phyloP scores from a whole-genome alignment of 352 stramenopile genomes.

The Phytophthora cactorum region DNA sequence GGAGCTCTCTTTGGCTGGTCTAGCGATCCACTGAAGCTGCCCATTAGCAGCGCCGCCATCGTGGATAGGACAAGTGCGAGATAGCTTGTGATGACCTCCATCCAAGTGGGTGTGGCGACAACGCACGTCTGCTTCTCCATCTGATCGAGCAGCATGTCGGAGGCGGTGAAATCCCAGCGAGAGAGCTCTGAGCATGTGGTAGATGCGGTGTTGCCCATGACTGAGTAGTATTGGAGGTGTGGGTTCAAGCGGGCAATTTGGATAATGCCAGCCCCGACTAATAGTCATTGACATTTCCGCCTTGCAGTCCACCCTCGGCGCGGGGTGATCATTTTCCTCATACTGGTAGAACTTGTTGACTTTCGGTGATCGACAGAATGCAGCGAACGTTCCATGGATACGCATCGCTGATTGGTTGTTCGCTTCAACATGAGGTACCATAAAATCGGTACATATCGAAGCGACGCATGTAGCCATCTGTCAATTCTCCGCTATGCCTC shows the following conservation, averaged over 20 bases:
- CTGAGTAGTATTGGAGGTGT: conserved; percentile 13
- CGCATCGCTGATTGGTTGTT: conserved; percentile 28
- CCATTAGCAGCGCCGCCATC: conserved; percentile 18
- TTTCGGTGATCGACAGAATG: conserved; percentile 23
- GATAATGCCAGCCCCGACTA: conserved; percentile 33
- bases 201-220: conserved; percentile 61
- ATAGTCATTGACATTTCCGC: no score
- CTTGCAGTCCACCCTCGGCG: not conserved
- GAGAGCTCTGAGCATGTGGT: conserved; percentile 14
- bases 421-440: conserved; percentile 31
- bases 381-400: conserved; percentile 25
- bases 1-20: conserved; percentile 9
- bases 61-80: conserved; percentile 22
- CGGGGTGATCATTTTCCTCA: conserved; percentile 24
- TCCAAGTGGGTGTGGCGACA: conserved; percentile 3
- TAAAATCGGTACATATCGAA: conserved; percentile 21
- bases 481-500: conserved; percentile 22
- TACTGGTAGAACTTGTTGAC: conserved; percentile 19
- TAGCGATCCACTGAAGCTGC: conserved; percentile 17
- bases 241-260: conserved; percentile 36
- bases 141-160: conserved; percentile 29
- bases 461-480: conserved; percentile 30
- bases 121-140: conserved; percentile 33
- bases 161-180: conserved; percentile 15
- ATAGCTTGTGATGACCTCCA: conserved; percentile 9